phyloP scores from a whole-genome alignment of 345 rosid genomes.

The Ceriops decandra region DNA sequence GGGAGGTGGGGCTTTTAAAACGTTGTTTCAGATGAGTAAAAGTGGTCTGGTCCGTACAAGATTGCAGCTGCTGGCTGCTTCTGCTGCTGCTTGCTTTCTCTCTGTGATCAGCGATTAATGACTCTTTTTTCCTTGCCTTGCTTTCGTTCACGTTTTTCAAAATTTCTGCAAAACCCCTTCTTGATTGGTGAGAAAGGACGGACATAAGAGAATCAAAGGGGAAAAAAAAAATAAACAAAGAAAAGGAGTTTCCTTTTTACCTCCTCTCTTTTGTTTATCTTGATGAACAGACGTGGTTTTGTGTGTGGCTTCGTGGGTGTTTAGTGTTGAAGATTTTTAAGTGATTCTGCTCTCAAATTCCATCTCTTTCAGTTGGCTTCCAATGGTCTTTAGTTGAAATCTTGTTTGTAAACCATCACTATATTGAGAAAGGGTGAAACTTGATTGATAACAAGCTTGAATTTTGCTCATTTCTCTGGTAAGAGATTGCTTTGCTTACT shows the following conservation, averaged over 20 bases:
- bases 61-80: constrained; percentile 9
- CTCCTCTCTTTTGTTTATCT: background rate
- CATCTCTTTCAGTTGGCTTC: background rate
- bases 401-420: background rate
- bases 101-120: constrained; percentile 12
- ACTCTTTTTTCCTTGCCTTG: constrained; percentile 1
- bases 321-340: background rate
- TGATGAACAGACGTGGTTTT: background rate
- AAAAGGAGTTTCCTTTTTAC: background rate
- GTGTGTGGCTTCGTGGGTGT: background rate
- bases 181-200: background rate
- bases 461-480: background rate
- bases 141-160: constrained; percentile 19
- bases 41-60: constrained; percentile 7
- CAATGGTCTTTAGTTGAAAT: background rate
- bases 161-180: constrained; percentile 14
- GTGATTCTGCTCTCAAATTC: background rate
- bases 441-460: background rate
- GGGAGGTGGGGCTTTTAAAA: background rate
- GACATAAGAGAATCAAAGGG: background rate
- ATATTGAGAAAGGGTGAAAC: too few species aligned
- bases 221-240: background rate
- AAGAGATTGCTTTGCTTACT: background rate
- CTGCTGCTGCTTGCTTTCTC: background rate
- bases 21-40: background rate